Percentiles rank a stretch among this genome's conserved stretches.
Conservation (phyloP, 139 green algal genomes). For the Pleodorina starrii region DNA sequence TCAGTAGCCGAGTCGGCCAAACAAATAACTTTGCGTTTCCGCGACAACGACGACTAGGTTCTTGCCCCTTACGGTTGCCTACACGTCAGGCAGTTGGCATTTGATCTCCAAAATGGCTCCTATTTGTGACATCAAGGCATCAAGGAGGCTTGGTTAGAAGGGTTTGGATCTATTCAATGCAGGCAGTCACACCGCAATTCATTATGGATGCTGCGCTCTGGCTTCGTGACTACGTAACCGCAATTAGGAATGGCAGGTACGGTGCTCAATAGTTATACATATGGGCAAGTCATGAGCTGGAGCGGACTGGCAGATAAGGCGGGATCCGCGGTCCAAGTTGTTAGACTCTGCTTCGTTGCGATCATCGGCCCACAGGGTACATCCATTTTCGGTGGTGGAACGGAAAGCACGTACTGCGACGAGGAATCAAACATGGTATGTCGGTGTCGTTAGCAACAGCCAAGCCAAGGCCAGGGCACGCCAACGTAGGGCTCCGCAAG, state of each 20-base stretch:
- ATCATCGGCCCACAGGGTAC: conserved; percentile 29
- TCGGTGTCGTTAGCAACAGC: not conserved
- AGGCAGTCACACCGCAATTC: no score
- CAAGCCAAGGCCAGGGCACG: no score
- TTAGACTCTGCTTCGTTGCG: not conserved
- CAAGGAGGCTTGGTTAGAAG: no score
- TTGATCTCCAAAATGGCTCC: no score
- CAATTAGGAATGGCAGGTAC: conserved; percentile 66
- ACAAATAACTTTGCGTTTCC: no score
- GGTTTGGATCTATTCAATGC: no score
- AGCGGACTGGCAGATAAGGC: not conserved
- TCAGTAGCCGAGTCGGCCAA: no score
- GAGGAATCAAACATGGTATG: conserved; percentile 80
- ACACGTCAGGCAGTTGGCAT: no score
- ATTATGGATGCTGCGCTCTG: conserved; percentile 51
- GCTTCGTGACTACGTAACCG: conserved; percentile 83
- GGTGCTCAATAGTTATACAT: not conserved
- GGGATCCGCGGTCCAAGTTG: not conserved
- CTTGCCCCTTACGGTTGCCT: no score
- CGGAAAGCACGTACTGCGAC: conserved; percentile 80
- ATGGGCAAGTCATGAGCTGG: not conserved
- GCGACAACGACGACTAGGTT: no score
- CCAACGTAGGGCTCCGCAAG: no score
- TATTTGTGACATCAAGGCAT: no score
- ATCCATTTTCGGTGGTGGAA: conserved; percentile 79